A percentile compares a stretch with the other conserved stretches of the same genome.
phyloP scores from a whole-genome alignment of 345 rosid species.

The Gossypium raimondii region DNA sequence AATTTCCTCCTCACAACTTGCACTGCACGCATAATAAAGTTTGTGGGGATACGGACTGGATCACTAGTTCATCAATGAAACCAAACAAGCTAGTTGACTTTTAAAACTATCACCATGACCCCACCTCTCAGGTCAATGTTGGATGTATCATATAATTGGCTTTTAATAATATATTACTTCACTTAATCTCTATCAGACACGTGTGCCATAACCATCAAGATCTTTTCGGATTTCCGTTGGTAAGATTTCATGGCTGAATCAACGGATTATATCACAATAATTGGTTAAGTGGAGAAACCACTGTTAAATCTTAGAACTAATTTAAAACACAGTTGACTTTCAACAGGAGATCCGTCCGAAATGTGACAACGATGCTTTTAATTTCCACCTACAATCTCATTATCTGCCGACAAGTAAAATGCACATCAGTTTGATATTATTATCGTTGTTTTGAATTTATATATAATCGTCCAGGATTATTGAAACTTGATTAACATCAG shows the following conservation, averaged over 20 bases:
- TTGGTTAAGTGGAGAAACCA: background rate
- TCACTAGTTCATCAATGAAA: slow-evolving; percentile 9
- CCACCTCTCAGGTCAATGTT: too few relatives aligned
- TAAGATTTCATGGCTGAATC: slow-evolving; percentile 2
- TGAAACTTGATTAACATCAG: background rate
- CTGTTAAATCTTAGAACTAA: background rate
- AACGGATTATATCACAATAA: background rate
- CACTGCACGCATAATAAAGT: slow-evolving; percentile 8
- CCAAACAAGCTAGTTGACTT: slow-evolving; percentile 5
- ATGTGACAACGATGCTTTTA: background rate
- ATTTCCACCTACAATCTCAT: background rate
- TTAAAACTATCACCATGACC: background rate
- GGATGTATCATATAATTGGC: too few relatives aligned
- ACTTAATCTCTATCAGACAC: background rate
- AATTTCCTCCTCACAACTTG: slow-evolving; percentile 11
- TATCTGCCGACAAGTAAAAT: background rate
- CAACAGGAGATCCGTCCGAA: background rate
- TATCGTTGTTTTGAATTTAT: background rate
- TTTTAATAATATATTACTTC: background rate
- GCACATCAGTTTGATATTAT: background rate
- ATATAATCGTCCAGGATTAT: background rate
- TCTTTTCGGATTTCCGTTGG: background rate
- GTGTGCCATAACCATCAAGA: background rate
- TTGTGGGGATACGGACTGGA: background rate
- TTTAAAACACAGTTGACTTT: background rate